Evolutionary conservation across 257 asterid species (phyloP).

Genomic region (Nicotiana obtusifolia): DNA sequence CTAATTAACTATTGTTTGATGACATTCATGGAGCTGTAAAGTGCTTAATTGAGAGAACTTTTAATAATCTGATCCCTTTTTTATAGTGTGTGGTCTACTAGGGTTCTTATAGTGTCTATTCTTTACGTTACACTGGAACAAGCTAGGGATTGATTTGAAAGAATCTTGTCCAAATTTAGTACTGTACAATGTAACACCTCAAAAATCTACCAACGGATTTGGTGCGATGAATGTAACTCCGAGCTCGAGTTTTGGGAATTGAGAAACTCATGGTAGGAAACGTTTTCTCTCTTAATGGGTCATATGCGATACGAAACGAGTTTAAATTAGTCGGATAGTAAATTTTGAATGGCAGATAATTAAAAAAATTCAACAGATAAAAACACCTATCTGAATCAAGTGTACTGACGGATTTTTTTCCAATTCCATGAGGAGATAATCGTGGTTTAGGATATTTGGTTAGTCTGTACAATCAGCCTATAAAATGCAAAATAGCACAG

Average conservation of each 20-base stretch:
- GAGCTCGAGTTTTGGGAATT: rapidly evolving
- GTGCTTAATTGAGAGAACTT: not conserved
- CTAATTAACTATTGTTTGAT: not conserved
- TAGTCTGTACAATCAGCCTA: not conserved
- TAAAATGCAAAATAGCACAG: not conserved
- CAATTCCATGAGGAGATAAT: not conserved
- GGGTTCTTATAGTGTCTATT: not conserved
- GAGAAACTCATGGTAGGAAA: no score
- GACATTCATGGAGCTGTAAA: not conserved
- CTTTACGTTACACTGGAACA: not conserved
- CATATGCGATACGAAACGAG: rapidly evolving
- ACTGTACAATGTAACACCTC: not conserved
- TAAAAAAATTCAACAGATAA: no score
- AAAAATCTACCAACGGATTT: not conserved
- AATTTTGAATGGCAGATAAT: not conserved
- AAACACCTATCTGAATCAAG: no score
- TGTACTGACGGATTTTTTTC: not conserved
- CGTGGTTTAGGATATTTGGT: not conserved
- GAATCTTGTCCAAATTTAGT: not conserved
- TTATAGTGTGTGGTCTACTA: not conserved
- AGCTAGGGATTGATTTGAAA: not conserved
- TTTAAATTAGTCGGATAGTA: not conserved
- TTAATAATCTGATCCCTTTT: no score
- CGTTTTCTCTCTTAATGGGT: not conserved
- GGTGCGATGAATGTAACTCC: not conserved